These are phyloP conservation scores for Schizonepeta tenuifolia DNA, from an alignment of 257 asterid genomes.

Conservation along the genomic window DNA sequence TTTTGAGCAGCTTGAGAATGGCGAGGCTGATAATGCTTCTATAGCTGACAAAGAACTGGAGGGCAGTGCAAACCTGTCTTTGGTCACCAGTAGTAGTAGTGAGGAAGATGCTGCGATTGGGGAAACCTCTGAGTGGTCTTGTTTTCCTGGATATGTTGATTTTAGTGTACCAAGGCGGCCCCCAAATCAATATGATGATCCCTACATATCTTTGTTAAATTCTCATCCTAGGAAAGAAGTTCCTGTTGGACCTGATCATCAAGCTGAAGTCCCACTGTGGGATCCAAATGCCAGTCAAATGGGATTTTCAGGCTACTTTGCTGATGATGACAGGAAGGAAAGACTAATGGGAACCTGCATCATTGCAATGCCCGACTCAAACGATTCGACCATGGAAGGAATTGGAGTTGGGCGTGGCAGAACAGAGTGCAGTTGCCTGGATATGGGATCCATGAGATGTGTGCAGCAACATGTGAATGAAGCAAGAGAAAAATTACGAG, in stretches of 20 bases:
- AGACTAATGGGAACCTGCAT: slow-evolving; percentile 50
- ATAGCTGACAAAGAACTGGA: slow-evolving; percentile 53
- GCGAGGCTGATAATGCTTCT: slow-evolving; percentile 34
- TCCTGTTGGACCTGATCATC: slow-evolving; percentile 70
- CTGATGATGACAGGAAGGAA: slow-evolving; percentile 36
- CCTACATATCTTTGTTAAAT: slow-evolving; percentile 47
- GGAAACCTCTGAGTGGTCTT: slow-evolving; percentile 40
- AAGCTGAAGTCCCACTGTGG: slow-evolving; percentile 75
- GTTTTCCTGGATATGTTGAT: slow-evolving; percentile 45
- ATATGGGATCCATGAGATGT: slow-evolving; percentile 78
- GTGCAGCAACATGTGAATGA: slow-evolving; percentile 68
- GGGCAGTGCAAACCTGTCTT: slow-evolving; percentile 56
- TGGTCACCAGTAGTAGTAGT: slow-evolving; percentile 59
- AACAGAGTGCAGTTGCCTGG: slow-evolving; percentile 59
- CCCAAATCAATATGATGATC: slow-evolving; percentile 46
- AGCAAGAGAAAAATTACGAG: slow-evolving; percentile 60
- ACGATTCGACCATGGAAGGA: slow-evolving; percentile 36
- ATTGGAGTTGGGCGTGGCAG: slow-evolving; percentile 54
- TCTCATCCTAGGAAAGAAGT: slow-evolving; percentile 58
- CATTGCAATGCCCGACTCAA: slow-evolving; percentile 48
- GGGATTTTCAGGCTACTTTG: slow-evolving; percentile 1
- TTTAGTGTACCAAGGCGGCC: slow-evolving; percentile 49
- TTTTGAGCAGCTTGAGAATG: slow-evolving; percentile 37
- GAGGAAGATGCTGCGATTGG: slow-evolving; percentile 61
- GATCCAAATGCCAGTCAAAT: slow-evolving; percentile 34